phyloP scores from a whole-genome alignment of 257 asterid species.

The Fraxinus pennsylvanica region DNA sequence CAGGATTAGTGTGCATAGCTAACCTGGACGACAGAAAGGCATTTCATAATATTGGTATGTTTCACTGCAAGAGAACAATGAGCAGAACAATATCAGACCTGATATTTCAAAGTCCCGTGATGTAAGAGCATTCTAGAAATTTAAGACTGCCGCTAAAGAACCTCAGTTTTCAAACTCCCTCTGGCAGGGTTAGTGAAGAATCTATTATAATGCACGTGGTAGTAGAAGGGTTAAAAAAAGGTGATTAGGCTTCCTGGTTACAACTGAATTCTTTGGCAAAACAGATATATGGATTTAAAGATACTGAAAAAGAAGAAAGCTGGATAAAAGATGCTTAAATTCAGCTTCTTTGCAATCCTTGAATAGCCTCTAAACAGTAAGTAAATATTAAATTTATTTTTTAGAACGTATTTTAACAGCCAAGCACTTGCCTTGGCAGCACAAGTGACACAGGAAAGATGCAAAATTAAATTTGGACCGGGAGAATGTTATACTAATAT shows the following conservation, averaged over 20 bases:
- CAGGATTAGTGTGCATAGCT: slow-evolving; percentile 31
- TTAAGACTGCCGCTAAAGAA: not conserved
- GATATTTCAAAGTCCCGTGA: slow-evolving; percentile 10
- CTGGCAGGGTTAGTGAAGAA: not conserved
- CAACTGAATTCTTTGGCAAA: not conserved
- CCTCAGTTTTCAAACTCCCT: not conserved
- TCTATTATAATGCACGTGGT: not conserved
- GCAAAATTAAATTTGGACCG: not conserved
- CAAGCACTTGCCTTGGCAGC: not conserved
- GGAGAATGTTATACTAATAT: not conserved
- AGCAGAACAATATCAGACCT: slow-evolving; percentile 33
- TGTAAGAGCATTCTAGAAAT: slow-evolving; percentile 11
- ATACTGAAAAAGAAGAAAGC: not conserved
- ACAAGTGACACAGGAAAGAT: not conserved
- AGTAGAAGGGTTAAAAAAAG: slow-evolving; percentile 9
- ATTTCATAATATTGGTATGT: slow-evolving; percentile 80
- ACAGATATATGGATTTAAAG: not conserved
- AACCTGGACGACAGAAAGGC: slow-evolving; percentile 94
- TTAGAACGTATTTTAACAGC: not conserved
- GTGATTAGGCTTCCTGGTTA: not conserved
- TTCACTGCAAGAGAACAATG: slow-evolving; percentile 74
- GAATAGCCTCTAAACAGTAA: not conserved
- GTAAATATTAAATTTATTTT: not conserved
- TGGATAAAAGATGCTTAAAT: not conserved
- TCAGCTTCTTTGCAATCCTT: not conserved